Percentiles rank a stretch among this genome's conserved stretches.
Evolutionary conservation across 2,329 filamentous ascomycete genomes (phyloP).

Genomic region (Aspergillus novofumigatus): DNA sequence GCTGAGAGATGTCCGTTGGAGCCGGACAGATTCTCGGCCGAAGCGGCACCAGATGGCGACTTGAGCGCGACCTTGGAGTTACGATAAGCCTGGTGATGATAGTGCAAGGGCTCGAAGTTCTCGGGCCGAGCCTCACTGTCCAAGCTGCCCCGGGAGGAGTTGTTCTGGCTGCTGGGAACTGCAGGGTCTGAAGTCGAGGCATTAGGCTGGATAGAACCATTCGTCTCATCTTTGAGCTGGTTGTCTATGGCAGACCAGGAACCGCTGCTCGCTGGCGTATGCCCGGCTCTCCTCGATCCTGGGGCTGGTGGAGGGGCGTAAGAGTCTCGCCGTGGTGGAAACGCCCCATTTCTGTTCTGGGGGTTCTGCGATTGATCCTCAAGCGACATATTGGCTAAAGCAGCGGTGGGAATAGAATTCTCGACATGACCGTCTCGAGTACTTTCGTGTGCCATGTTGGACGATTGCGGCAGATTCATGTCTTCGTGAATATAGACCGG

Average conservation of each 20-base stretch:
- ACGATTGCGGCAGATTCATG: conserved; percentile 22
- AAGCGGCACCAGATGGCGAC: conserved; percentile 28
- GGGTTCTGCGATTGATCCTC: conserved; percentile 15
- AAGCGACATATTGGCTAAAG: conserved; percentile 26
- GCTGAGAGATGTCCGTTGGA: conserved; percentile 61
- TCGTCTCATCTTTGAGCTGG: conserved; percentile 20
- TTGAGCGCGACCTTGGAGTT: conserved; percentile 25
- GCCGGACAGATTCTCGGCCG: conserved; percentile 46
- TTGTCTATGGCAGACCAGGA: conserved; percentile 34
- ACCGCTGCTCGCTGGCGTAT: conserved; percentile 31
- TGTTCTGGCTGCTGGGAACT: conserved; percentile 21
- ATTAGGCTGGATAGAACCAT: conserved; percentile 13
- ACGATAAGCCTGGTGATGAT: conserved; percentile 48
- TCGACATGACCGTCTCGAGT: conserved; percentile 18
- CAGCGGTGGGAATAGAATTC: conserved; percentile 20
- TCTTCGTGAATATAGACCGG: conserved; percentile 31
- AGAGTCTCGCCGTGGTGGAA: conserved; percentile 25
- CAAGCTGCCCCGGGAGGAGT: conserved; percentile 34
- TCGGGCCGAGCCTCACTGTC: conserved; percentile 34
- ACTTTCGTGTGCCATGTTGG: conserved; percentile 25
- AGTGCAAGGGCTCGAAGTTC: conserved; percentile 47
- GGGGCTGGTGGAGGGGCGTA: conserved; percentile 14
- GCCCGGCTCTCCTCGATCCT: conserved; percentile 16
- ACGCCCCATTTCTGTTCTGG: conserved; percentile 15
- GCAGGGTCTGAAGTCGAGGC: conserved; percentile 22